A percentile compares a stretch with the other conserved stretches of the same genome.
Conservation (phyloP, 2,329 filamentous ascomycete genomes). For the Verticillium longisporum region DNA sequence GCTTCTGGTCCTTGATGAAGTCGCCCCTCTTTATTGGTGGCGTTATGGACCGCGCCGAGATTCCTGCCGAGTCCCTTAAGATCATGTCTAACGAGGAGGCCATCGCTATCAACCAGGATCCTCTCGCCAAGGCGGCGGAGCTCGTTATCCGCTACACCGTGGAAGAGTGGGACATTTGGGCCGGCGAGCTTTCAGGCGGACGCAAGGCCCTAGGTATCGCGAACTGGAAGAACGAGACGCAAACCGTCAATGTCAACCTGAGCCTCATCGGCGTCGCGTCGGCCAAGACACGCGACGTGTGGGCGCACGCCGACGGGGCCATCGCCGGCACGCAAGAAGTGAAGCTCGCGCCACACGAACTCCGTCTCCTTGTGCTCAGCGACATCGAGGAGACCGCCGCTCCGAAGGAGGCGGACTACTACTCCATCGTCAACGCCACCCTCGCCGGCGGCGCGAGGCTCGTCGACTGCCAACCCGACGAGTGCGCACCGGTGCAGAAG, state of each 20-base stretch:
- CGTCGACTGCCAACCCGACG: constrained; percentile 24
- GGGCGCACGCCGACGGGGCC: constrained; percentile 26
- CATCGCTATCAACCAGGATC: constrained; percentile 52
- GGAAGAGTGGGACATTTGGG: constrained; percentile 44
- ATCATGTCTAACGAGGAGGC: constrained; percentile 44
- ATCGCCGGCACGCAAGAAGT: constrained; percentile 24
- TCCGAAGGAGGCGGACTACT: constrained; percentile 30
- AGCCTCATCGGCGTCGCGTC: constrained; percentile 28
- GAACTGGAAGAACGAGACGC: constrained; percentile 40
- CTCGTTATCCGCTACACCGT: constrained; percentile 40
- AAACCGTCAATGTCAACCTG: constrained; percentile 34
- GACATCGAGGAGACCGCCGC: constrained; percentile 18
- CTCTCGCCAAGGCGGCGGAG: constrained; percentile 41
- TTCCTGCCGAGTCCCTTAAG: constrained; percentile 29
- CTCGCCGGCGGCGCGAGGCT: constrained; percentile 26
- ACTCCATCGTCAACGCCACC: constrained; percentile 28
- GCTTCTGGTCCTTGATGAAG: constrained; percentile 45
- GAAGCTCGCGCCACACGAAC: constrained; percentile 28
- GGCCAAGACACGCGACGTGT: constrained; percentile 31
- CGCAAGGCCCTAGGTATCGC: constrained; percentile 37
- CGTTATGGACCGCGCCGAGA: constrained; percentile 28
- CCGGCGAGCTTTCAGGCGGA: constrained; percentile 34
- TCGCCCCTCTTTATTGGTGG: constrained; percentile 42
- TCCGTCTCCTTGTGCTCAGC: constrained; percentile 29
- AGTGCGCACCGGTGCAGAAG: constrained; percentile 33